A percentile compares a stretch with the other conserved stretches of the same genome.
phyloP scores from a whole-genome alignment of 306 rosid species.

The Delonix regia region DNA sequence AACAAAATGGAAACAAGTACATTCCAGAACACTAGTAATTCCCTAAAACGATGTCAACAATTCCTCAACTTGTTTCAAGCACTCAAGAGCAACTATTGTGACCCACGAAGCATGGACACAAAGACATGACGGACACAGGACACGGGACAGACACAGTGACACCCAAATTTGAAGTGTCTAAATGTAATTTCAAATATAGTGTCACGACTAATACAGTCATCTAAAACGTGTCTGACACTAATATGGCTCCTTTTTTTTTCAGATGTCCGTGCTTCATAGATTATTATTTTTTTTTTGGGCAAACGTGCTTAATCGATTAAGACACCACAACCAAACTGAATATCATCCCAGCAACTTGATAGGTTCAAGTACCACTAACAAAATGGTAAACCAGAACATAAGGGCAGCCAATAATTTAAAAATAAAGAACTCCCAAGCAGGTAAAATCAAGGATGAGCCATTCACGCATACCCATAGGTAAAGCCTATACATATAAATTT shows the following conservation, averaged over 20 bases:
- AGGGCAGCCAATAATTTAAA: background rate
- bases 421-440: background rate
- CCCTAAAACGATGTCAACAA: background rate
- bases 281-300: no score
- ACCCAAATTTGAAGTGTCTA: no score
- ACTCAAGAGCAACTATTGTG: background rate
- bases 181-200: no score
- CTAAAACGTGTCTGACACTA: no score
- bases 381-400: background rate
- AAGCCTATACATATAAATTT: background rate
- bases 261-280: background rate
- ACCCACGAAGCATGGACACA: background rate
- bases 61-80: background rate
- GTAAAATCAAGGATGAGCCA: background rate
- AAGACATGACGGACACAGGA: background rate
- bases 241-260: no score
- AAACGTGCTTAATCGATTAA: background rate
- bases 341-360: background rate
- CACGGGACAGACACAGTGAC: background rate
- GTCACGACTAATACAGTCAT: no score
- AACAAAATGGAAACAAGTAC: no score
- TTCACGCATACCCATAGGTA: background rate
- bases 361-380: background rate
- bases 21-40: background rate
- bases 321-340: background rate